Percentiles rank a stretch among this genome's conserved stretches.
phyloP scores from a whole-genome alignment of 2,329 filamentous ascomycete genomes.

The Botrytis aclada region DNA sequence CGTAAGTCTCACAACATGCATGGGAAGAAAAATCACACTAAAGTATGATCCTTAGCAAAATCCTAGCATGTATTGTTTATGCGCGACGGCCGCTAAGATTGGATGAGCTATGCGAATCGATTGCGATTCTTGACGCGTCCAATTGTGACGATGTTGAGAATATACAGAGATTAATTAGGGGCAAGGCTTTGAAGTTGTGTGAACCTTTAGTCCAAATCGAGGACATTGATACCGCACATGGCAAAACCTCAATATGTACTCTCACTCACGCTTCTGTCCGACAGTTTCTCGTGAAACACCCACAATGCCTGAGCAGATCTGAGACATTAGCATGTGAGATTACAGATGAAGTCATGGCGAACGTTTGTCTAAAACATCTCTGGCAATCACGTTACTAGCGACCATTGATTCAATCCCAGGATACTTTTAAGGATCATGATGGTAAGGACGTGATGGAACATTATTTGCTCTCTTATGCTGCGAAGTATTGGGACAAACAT shows the following conservation, averaged over 20 bases:
- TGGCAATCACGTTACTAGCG: slow-evolving; percentile 11
- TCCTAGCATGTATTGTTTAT: slow-evolving; percentile 8
- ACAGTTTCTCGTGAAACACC: not conserved
- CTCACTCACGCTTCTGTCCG: slow-evolving; percentile 6
- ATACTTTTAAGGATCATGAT: not conserved
- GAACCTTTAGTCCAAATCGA: slow-evolving; percentile 9
- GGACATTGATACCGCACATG: not conserved
- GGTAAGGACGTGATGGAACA: slow-evolving; percentile 12
- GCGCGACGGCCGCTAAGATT: slow-evolving; percentile 4
- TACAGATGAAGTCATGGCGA: slow-evolving; percentile 4
- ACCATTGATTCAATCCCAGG: not conserved
- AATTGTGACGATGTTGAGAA: not conserved
- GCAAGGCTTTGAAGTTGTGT: slow-evolving; percentile 1
- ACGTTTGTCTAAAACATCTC: slow-evolving; percentile 13
- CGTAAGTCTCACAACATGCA: not conserved
- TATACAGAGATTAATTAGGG: not conserved
- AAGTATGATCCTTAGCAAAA: not conserved
- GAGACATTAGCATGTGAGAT: not conserved
- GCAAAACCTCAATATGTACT: not conserved
- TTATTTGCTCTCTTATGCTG: not conserved
- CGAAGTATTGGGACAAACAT: slow-evolving; percentile 9
- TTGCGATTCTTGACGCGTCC: not conserved
- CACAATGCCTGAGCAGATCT: not conserved
- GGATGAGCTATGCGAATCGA: slow-evolving; percentile 14
- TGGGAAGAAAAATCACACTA: not conserved